Conservation (phyloP, 139 green algal species). For the Picochlorum sp. region DNA sequence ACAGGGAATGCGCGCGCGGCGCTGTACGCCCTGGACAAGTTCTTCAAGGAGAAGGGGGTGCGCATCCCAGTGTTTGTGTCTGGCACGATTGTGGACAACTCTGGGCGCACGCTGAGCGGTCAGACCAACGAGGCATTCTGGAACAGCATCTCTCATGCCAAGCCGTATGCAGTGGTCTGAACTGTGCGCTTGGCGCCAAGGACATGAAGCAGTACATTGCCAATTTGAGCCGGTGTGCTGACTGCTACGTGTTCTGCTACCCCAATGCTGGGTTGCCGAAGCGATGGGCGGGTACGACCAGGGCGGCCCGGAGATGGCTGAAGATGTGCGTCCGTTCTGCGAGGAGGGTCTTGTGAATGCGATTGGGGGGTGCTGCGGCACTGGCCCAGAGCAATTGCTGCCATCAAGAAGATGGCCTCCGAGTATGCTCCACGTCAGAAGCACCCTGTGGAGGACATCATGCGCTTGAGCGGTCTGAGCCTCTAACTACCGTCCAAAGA, state of each 20-base stretch:
- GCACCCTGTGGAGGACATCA: constrained; percentile 48
- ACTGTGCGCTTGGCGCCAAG: constrained; percentile 90
- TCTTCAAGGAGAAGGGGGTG: constrained; percentile 72
- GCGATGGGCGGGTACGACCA: constrained; percentile 98
- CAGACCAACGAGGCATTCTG: constrained; percentile 99
- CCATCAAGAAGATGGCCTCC: constrained; percentile 51
- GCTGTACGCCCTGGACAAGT: constrained; percentile 86
- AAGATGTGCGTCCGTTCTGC: constrained; percentile 88
- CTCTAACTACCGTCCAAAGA: constrained; percentile 84
- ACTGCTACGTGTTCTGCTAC: constrained; percentile 97
- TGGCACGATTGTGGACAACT: constrained; percentile 95
- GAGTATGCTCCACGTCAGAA: constrained; percentile 56
- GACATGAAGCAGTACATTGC: constrained; percentile 94
- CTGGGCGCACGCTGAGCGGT: constrained; percentile 86
- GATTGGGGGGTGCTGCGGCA: constrained; percentile 94
- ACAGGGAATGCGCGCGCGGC: constrained; percentile 95
- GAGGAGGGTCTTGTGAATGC: constrained; percentile 83
- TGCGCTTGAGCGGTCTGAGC: constrained; percentile 93
- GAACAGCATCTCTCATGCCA: constrained; percentile 85
- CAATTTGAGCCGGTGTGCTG: constrained; percentile 76
- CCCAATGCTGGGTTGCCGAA: constrained; percentile 97
- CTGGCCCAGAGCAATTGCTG: constrained; percentile 81
- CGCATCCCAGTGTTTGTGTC: constrained; percentile 90
- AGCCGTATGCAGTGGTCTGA: constrained; percentile 89
- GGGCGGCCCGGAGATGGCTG: constrained; percentile 85